Percentiles rank a stretch among this genome's conserved stretches.
Evolutionary conservation across 2,329 filamentous ascomycete species (phyloP).

Genomic region (Hortaea werneckii): DNA sequence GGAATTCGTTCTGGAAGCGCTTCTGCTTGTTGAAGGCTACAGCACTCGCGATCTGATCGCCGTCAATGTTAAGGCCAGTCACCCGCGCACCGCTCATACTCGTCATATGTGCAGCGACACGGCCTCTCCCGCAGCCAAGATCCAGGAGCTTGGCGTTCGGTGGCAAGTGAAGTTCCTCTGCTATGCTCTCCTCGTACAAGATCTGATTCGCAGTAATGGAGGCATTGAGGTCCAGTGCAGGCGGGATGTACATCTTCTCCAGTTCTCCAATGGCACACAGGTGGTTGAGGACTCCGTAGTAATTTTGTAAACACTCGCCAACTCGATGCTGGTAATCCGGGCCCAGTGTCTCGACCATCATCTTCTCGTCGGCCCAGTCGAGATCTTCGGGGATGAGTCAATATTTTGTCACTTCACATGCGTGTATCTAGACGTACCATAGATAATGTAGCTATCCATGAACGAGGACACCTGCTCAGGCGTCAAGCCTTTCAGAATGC

Average conservation of each 20-base stretch:
- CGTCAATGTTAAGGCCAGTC: conserved; percentile 21
- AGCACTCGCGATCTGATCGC: conserved; percentile 19
- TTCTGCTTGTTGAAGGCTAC: conserved; percentile 14
- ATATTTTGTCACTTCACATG: no score
- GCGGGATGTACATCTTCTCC: conserved; percentile 23
- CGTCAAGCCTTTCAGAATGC: conserved; percentile 14
- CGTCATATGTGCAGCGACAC: conserved; percentile 20
- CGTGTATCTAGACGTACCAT: conserved; percentile 2
- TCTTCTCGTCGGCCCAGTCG: conserved; percentile 20
- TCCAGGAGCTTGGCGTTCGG: conserved; percentile 18
- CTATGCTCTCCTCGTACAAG: conserved; percentile 19
- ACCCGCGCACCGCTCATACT: conserved; percentile 16
- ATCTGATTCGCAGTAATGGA: conserved; percentile 16
- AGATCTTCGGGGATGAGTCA: conserved; percentile 5
- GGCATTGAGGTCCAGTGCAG: conserved; percentile 14
- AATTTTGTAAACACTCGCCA: conserved; percentile 18
- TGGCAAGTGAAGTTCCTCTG: conserved; percentile 16
- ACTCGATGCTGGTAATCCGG: conserved; percentile 18
- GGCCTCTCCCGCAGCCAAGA: conserved; percentile 21
- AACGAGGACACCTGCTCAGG: conserved; percentile 19
- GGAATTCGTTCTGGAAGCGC: conserved; percentile 14
- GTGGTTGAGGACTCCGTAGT: conserved; percentile 22
- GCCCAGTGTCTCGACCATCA: conserved; percentile 18
- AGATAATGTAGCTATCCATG: conserved; percentile 22
- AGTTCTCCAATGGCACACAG: conserved; percentile 21